Evolutionary conservation across 2,329 filamentous ascomycete species (phyloP), one percentile per base, ranked within the genome.

Genomic region (Fusarium sambucinum): DNA sequence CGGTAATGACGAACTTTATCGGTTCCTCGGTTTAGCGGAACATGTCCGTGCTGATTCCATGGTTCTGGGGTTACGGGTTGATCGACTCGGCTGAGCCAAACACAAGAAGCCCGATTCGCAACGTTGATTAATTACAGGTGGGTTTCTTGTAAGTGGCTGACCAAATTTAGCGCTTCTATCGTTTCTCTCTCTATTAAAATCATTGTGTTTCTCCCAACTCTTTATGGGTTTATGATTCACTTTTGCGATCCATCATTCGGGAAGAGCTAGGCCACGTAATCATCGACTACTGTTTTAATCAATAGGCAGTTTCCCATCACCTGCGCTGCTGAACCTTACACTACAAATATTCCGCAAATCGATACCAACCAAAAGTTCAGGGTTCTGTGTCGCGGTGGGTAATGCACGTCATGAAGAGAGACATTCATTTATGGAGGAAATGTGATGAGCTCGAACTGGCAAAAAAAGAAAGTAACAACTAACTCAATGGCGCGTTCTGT

Each of bases 51-150:
- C 47, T 62, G 29, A 29, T 32, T 45, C 45, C 25, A 57, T 41
- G n/a, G 29, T 41, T 55, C 50, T 66, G 23, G 50, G 63, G 54
- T 19, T 53, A n/a, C 19, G 41, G 42, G 45, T 57, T 63, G 56
- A 55, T 59, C 54, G 56, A 60, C 37, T 53, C 25, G 44, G 27
- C 32, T 59, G 51, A 23, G 38, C 47, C 33, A 51, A 51, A 51
- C 47, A 38, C 47, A 32, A 35, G 45, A 37, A 57, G 48, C 32
- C 47, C 47, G 33, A 47, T 51, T 63, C 47, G 30, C 53, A 42
- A 48, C 35, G 37, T 44, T 50, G 37, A 27, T 46, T 47, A 37
- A 27, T 42, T 47, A 41, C 33, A 59, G 25, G 45, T 40, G 32
- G 42, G 48, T 55, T 52, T 55, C 30, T 44, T 55, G 23, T 51